phyloP scores from a whole-genome alignment of 2,329 filamentous ascomycete species.

The Macrophomina phaseolina region DNA sequence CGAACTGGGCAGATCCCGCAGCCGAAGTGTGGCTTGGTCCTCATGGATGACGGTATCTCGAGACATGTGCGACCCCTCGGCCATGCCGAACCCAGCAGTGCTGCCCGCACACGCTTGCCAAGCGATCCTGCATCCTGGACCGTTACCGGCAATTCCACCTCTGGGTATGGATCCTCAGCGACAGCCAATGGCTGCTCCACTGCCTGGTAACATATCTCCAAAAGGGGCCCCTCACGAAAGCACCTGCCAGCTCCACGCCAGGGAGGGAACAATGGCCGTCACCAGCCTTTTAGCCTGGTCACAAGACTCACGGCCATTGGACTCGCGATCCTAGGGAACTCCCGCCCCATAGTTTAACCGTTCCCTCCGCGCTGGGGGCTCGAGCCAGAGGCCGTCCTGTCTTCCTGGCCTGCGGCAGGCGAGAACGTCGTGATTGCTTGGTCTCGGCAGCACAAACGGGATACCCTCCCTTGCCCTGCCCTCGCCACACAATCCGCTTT shows the following conservation, averaged over 20 bases:
- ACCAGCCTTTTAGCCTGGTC: constrained; percentile 5
- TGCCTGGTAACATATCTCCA: not conserved
- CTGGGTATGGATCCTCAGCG: constrained; percentile 13
- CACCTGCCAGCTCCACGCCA: constrained; percentile 2
- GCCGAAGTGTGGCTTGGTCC: constrained; percentile 10
- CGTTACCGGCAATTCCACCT: constrained; percentile 8
- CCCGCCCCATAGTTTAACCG: not conserved
- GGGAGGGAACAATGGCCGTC: constrained; percentile 23
- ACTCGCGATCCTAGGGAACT: not conserved
- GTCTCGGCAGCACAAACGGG: constrained; percentile 10
- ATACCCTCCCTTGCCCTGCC: constrained; percentile 17
- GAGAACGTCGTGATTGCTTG: constrained; percentile 1
- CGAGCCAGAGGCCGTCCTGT: constrained; percentile 17
- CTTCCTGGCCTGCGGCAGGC: constrained; percentile 13
- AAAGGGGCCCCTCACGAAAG: constrained; percentile 11
- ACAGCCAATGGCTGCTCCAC: constrained; percentile 3
- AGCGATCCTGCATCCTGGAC: constrained; percentile 17
- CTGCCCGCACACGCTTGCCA: constrained; percentile 18
- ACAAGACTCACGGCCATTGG: constrained; percentile 5
- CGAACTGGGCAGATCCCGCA: constrained; percentile 19
- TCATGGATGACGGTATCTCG: constrained; percentile 9
- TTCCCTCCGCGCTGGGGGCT: constrained; percentile 8
- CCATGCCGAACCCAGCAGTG: constrained; percentile 13
- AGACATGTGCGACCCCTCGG: constrained; percentile 24
- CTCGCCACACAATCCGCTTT: constrained; percentile 6